Base-by-base conservation (phyloP, 106 monocot genomes). In the Allium fistulosum region DNA sequence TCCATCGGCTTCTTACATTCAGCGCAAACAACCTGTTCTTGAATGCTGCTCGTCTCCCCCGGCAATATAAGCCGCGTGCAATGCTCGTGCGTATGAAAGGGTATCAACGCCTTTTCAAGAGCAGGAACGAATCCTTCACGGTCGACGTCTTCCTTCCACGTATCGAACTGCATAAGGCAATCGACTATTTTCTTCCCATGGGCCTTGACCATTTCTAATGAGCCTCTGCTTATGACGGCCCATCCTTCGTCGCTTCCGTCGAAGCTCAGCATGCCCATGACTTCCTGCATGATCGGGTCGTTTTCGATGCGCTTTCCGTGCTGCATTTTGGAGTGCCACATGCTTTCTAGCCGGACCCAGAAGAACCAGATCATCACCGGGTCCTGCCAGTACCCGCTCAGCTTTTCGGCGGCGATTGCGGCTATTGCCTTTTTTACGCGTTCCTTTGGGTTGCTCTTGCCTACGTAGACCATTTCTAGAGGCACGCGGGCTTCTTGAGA, bases 381-480 rank as follows among this genome's bases (percentile, higher is more conserved):
- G 60, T 90, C 84, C 47, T 76, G 66, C 89, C 89, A 89, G 72
- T 78, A 84, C 26, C 72, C 68, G 58, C 94, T 89, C 26, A 89
- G 80, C 53, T 94, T 90, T 63, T 89, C 89, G 0, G 48, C 16
- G 2, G 71, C 64, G 47, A 90, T 87, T 11, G 26, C 17, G 7
- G 37, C 48, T 5, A 64, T 64, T 11, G 60, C 68, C 62, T 80
- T 85, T 65, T 73, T 81, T 17, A 93, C 67, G 0, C 81, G 76
- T 58, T 90, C 90, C 76, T 72, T 90, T 11, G 84, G 86, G 68
- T 82, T 94, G 84, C 94, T 94, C 80, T 87, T 94, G 4, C 94
- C 94, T 3, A 94, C 94, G 62, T 94, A 94, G 9, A 94, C 76
- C 86, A 94, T 87, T 70, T 87, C 86, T 16, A 94, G 4, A 10